Base-by-base conservation (phyloP, 495 filamentous ascomycete species). In the Astrocystis sublimbata region DNA sequence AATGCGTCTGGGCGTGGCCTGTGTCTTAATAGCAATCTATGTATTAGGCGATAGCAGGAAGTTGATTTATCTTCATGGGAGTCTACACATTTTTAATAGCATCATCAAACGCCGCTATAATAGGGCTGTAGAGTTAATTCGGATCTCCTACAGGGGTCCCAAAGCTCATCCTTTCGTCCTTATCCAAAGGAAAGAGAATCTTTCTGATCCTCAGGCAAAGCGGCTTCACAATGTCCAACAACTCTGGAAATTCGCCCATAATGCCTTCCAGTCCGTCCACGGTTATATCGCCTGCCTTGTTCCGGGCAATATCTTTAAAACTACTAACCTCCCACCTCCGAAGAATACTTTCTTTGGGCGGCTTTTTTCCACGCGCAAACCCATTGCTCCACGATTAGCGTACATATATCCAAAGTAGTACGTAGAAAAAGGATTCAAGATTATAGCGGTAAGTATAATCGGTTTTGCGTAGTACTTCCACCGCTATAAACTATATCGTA, bases 391-490 rank as follows among this genome's bases (percentile, higher is more conserved):
- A 64, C 63, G 61, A 72, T 38, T 66, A 21, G 17, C 70, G 62
- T 28, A 68, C 62, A 43, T 70, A 73, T 60, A 72, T 62, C 49
- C 50, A 64, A 65, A 73, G 38, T 51, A 74, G 42, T 3, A 61
- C 58, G 36, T 61, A 61, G 10, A 61, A 61, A 28, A 52, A 61
- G 1, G 58, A 42, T 28, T 74, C 71, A 3, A 73, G 65, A 62
- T 73, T 65, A 43, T 76, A 67, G 12, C 60, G 66, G 63, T 74
- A 74, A n/a, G 62, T 76, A 50, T 74, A 65, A 45, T 60, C 61
- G 28, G 60, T 62, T 24, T 60, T 56, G 52, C 59, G 10, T 50
- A 76, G 62, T 40, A 77, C 65, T 57, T 76, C 58, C 40, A 77
- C 66, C 17, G 75, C 73, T 46, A 76, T 69, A 43, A 68, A 69